phyloP scores from a whole-genome alignment of 2,329 filamentous ascomycete genomes.

The Fusarium euwallaceae region DNA sequence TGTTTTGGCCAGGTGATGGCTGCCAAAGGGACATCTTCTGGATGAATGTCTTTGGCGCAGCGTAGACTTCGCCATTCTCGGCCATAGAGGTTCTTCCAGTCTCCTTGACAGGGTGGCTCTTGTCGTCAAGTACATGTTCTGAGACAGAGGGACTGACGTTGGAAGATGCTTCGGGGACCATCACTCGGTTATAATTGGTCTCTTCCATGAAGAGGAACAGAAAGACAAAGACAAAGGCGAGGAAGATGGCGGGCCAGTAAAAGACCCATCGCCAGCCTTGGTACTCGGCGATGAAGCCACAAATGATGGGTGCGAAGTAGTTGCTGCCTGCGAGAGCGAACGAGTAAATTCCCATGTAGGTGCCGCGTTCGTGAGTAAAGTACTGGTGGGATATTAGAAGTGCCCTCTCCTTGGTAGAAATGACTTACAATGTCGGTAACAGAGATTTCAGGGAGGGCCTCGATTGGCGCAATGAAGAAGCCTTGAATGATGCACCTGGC shows the following conservation, averaged over 20 bases:
- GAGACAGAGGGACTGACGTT: background rate
- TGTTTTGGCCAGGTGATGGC: slow-evolving; percentile 49
- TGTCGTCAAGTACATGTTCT: slow-evolving; percentile 13
- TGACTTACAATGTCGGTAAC: slow-evolving; percentile 55
- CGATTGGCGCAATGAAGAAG: slow-evolving; percentile 60
- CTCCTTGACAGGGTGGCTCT: background rate
- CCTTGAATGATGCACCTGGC: slow-evolving; percentile 60
- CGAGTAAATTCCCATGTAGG: slow-evolving; percentile 59
- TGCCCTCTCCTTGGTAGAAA: accelerated
- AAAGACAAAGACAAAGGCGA: slow-evolving; percentile 52
- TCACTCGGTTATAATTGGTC: slow-evolving; percentile 63
- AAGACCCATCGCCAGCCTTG: slow-evolving; percentile 59
- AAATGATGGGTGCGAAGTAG: slow-evolving; percentile 60
- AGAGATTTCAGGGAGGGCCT: slow-evolving; percentile 60
- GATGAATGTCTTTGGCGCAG: slow-evolving; percentile 52
- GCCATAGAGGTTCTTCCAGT: background rate
- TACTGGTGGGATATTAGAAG: slow-evolving; percentile 29
- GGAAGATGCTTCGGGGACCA: background rate
- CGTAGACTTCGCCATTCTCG: slow-evolving; percentile 19
- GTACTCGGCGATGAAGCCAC: slow-evolving; percentile 59
- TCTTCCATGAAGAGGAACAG: slow-evolving; percentile 72
- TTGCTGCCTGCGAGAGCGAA: slow-evolving; percentile 56
- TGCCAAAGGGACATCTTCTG: slow-evolving; percentile 59
- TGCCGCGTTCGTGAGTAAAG: slow-evolving; percentile 59
- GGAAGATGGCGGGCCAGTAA: slow-evolving; percentile 58